These are phyloP conservation scores for Pseudogymnoascus sp. DNA, from an alignment of 2,329 filamentous ascomycete genomes.

Conservation along the genomic window DNA sequence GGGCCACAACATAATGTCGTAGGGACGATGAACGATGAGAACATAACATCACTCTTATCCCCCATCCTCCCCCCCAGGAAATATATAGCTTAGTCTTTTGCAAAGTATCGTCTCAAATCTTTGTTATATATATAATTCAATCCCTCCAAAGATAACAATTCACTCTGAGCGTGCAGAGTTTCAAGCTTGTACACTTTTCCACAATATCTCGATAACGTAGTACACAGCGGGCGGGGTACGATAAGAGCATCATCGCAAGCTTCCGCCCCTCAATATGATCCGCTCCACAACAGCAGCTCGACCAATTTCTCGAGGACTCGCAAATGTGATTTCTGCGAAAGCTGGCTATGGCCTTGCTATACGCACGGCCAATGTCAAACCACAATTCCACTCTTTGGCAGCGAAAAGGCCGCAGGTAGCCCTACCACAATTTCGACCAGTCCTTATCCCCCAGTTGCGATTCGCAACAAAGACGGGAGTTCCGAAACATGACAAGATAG, in stretches of 20 bases:
- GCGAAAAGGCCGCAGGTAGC: conserved; percentile 20
- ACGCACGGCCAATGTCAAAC: conserved; percentile 16
- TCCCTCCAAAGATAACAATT: background rate
- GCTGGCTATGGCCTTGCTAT: conserved; percentile 23
- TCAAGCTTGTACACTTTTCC: background rate
- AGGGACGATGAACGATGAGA: background rate
- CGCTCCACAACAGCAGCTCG: conserved; percentile 20
- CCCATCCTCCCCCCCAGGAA: background rate
- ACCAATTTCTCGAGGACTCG: conserved; percentile 24
- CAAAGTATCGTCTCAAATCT: background rate
- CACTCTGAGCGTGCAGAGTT: background rate
- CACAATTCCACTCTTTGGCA: conserved; percentile 17
- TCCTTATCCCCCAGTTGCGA: conserved; percentile 40
- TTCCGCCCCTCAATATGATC: conserved; percentile 7
- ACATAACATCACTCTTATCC: background rate
- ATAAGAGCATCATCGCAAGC: conserved; percentile 7
- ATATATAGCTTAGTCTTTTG: conserved; percentile 3
- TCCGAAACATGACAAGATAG: conserved; percentile 34
- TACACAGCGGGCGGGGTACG: background rate
- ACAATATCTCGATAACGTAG: conserved; percentile 7
- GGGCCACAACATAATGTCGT: conserved; percentile 1
- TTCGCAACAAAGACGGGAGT: conserved; percentile 29
- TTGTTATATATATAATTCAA: background rate
- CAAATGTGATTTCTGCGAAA: conserved; percentile 19
- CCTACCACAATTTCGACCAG: conserved; percentile 23